Percentiles rank a stretch among this genome's conserved stretches.
Evolutionary conservation across 1,284 basidiomycete genomes (phyloP).

Genomic region (Stereum hirsutum): DNA sequence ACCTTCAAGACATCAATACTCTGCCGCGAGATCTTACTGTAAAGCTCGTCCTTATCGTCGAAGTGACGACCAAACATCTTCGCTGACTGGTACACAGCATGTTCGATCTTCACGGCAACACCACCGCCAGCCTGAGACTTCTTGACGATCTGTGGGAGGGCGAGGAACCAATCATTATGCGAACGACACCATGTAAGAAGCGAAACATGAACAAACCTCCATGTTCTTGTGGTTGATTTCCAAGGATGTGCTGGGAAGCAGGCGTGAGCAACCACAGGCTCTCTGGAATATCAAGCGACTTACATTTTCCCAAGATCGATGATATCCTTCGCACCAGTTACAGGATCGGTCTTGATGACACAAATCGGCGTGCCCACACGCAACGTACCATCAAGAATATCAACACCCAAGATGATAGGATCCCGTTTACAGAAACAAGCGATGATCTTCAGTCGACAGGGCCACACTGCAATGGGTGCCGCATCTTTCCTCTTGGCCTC

Average conservation of each 20-base stretch:
- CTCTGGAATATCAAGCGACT: slow-evolving; percentile 20
- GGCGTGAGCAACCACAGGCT: neutral
- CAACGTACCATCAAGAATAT: slow-evolving; percentile 89
- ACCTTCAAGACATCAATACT: slow-evolving; percentile 94
- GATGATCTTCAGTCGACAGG: slow-evolving; percentile 88
- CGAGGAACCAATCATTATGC: neutral
- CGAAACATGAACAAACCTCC: slow-evolving; percentile 40
- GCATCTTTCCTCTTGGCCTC: slow-evolving; percentile 93
- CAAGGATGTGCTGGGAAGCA: slow-evolving; percentile 65
- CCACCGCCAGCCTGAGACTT: slow-evolving; percentile 90
- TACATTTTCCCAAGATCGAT: slow-evolving; percentile 93
- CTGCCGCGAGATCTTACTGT: slow-evolving; percentile 85
- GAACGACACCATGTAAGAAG: neutral
- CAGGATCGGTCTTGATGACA: slow-evolving; percentile 85
- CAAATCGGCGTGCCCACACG: slow-evolving; percentile 95
- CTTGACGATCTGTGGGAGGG: slow-evolving; percentile 65
- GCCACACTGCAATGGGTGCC: slow-evolving; percentile 95
- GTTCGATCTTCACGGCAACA: slow-evolving; percentile 98
- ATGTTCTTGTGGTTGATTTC: slow-evolving; percentile 89
- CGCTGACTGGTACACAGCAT: slow-evolving; percentile 91
- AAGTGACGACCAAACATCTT: slow-evolving; percentile 95
- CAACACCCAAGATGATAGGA: slow-evolving; percentile 95
- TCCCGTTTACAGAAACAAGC: slow-evolving; percentile 95
- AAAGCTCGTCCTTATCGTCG: slow-evolving; percentile 91
- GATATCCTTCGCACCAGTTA: slow-evolving; percentile 85